Evolutionary conservation across 2,329 filamentous ascomycete species (phyloP), one percentile per base, ranked within the genome.

Genomic region (Elsinoe fawcettii): DNA sequence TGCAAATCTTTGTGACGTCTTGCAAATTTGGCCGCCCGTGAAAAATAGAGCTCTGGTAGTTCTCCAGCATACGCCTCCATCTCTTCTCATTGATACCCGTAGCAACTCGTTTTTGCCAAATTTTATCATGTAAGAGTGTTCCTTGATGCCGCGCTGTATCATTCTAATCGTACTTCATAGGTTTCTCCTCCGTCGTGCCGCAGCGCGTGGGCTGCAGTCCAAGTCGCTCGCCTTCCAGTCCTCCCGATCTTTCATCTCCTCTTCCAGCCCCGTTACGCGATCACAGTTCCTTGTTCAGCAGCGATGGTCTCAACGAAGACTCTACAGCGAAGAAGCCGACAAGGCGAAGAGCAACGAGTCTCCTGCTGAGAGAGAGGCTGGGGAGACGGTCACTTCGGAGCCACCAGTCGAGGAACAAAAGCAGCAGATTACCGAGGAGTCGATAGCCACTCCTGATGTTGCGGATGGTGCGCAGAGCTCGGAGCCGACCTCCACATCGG

Each of bases 141-240:
- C 18, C 2, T 20, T 34, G 30, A 11, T 12, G 14, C 6, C 12
- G 4, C 25, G 8, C n/a, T 20, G 9, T 14, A 9, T n/a, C 23
- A 5, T 22, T 12, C 7, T 32, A 16, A 11, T 55, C 20, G 44
- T 44, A 27, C 11, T 27, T 37, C 12, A 25, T 18, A 84, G 81
- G 81, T 79, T 77, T 71, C 74, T 74, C 62, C 72, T 86, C 63
- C 80, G 81, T 60, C 80, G 79, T 65, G 73, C 77, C 62, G 80
- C 81, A 63, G 73, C 77, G 66, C 79, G 80, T 66, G 76, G 80
- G 51, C 65, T 82, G 58, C 71, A 75, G 22, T 71, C 76, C 32
- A 71, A 75, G 54, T 73, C 76, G 32, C 64, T 70, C 60, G 73
- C 74, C 46, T 66, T 74, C 62, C 63, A 75, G 60, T 70, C 71